Conservation (phyloP, 2,329 filamentous ascomycete species). For the Conoideocrella luteorostrata region DNA sequence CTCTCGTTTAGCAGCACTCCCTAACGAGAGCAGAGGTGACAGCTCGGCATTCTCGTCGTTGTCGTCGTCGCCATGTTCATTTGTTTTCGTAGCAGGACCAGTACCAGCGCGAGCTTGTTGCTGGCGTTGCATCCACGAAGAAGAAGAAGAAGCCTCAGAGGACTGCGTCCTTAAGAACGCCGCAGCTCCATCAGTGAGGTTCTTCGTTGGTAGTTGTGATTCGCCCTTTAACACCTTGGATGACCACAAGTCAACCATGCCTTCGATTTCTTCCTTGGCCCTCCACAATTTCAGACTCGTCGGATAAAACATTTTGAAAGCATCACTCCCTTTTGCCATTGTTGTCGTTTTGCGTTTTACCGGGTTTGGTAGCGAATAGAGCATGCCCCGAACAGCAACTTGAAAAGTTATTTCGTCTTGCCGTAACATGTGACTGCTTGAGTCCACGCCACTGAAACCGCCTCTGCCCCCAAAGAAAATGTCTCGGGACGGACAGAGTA, state of each 20-base stretch:
- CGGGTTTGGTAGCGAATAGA: slow-evolving; percentile 79
- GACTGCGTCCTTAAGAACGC: slow-evolving; percentile 41
- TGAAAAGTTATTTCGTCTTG: slow-evolving; percentile 96
- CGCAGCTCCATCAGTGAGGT: slow-evolving; percentile 39
- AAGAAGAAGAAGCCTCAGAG: slow-evolving; percentile 20
- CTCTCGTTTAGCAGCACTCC: slow-evolving; percentile 62
- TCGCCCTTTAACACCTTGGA: slow-evolving; percentile 53
- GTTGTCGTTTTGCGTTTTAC: slow-evolving; percentile 62
- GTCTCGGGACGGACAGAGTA: slow-evolving; percentile 70
- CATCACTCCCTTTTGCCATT: slow-evolving; percentile 46
- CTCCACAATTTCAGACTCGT: slow-evolving; percentile 78
- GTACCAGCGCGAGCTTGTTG: slow-evolving; percentile 18
- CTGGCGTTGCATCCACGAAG: slow-evolving; percentile 28
- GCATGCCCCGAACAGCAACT: slow-evolving; percentile 75
- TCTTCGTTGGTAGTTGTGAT: slow-evolving; percentile 26
- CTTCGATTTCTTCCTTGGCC: slow-evolving; percentile 73
- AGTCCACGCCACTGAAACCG: slow-evolving; percentile 45
- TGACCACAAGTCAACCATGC: slow-evolving; percentile 64
- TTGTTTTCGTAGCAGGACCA: slow-evolving; percentile 1
- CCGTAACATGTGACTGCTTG: slow-evolving; percentile 66
- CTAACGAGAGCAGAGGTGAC: slow-evolving; percentile 48
- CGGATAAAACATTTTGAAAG: slow-evolving; percentile 90
- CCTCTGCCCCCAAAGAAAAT: slow-evolving; percentile 59
- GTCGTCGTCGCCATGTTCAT: slow-evolving; percentile 9
- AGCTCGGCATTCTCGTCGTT: slow-evolving; percentile 16